phyloP scores from a whole-genome alignment of 305 asterid species.

The Rubia occidens region DNA sequence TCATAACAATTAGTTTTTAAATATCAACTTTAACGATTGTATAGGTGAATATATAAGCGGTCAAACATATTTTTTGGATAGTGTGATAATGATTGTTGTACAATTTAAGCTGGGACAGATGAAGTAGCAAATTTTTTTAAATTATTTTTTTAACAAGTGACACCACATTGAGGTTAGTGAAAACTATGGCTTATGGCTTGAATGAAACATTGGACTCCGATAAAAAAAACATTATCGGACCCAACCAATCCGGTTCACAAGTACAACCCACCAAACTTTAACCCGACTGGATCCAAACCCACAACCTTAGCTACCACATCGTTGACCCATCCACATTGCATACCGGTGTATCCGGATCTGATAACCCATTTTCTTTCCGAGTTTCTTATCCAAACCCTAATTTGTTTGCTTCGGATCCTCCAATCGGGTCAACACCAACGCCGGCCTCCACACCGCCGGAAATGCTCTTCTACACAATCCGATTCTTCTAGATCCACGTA shows the following conservation, averaged over 20 bases:
- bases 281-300: slow-evolving; percentile 1
- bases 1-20: no score
- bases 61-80: no score
- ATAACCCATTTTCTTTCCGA: background rate
- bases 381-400: background rate
- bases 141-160: no score
- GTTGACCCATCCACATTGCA: background rate
- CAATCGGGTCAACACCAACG: slow-evolving; percentile 13
- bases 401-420: slow-evolving; percentile 17
- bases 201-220: no score
- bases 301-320: background rate
- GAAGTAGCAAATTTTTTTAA: no score
- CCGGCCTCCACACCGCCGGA: background rate
- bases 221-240: no score
- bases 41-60: no score
- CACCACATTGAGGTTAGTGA: no score
- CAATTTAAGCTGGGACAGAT: no score
- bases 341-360: slow-evolving; percentile 12
- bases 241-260: background rate
- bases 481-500: slow-evolving; percentile 10
- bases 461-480: background rate
- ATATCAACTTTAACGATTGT: no score
- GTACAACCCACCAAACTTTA: background rate
- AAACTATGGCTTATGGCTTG: no score
- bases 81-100: no score